These are phyloP conservation scores for Calonectria henricotiae DNA, from an alignment of 2,329 filamentous ascomycete genomes.

Conservation along the genomic window DNA sequence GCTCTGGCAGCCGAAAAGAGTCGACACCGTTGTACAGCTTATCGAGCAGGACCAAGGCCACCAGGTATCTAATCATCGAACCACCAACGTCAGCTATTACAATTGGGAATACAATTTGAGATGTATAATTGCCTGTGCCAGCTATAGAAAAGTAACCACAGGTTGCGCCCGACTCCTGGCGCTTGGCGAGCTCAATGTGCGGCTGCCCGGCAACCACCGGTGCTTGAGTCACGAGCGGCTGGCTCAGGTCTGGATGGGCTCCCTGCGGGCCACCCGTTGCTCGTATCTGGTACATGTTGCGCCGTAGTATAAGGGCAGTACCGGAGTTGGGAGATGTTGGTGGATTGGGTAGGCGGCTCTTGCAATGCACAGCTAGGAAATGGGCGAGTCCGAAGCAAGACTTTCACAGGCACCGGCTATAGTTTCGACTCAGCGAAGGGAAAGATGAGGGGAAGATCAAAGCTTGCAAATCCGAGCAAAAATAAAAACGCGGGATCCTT, in stretches of 20 bases:
- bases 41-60: not conserved
- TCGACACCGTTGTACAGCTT: not conserved
- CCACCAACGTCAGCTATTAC: not conserved
- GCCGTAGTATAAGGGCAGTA: not conserved
- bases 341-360: not conserved
- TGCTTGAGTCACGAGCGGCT: not conserved
- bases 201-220: not conserved
- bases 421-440: not conserved
- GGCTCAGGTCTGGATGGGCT: too few species aligned
- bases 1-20: not conserved
- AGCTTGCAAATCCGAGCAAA: too few species aligned
- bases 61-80: not conserved
- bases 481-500: not conserved
- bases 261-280: not conserved
- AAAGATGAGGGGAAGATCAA: not conserved
- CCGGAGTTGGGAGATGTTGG: not conserved
- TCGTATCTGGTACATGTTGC: not conserved
- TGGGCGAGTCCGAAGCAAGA: not conserved
- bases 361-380: too few species aligned
- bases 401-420: too few species aligned
- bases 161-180: not conserved
- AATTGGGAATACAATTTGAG: not conserved
- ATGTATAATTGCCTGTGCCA: not conserved
- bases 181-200: not conserved
- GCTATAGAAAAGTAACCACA: conserved; percentile 7